A percentile compares a stretch with the other conserved stretches of the same genome.
These are phyloP conservation scores for Xylaria digitata DNA, from an alignment of 2,329 filamentous ascomycete genomes.

Conservation along the genomic window DNA sequence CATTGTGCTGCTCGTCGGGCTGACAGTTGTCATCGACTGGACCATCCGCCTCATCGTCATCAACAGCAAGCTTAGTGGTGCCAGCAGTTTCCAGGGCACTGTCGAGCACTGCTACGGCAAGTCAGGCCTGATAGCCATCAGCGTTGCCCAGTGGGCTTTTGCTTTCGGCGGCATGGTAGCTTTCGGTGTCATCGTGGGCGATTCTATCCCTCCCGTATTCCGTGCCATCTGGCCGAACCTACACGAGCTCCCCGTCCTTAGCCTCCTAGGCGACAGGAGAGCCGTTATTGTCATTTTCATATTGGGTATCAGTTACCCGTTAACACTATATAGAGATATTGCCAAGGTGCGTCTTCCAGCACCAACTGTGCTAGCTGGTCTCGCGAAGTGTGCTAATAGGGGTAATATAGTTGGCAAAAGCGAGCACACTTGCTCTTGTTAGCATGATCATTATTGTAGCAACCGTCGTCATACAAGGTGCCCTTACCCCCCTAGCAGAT, in stretches of 20 bases:
- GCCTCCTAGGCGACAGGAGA: slow-evolving; percentile 82
- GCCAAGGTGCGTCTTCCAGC: slow-evolving; percentile 74
- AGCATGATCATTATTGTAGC: slow-evolving; percentile 93
- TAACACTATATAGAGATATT: slow-evolving; percentile 96
- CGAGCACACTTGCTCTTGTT: slow-evolving; percentile 89
- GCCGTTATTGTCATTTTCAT: slow-evolving; percentile 91
- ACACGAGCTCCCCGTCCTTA: slow-evolving; percentile 77
- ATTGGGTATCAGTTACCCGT: slow-evolving; percentile 85
- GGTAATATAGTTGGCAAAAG: slow-evolving; percentile 87
- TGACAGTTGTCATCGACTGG: slow-evolving; percentile 94
- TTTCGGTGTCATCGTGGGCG: slow-evolving; percentile 96
- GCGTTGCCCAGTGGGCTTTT: slow-evolving; percentile 94
- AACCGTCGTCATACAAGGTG: slow-evolving; percentile 87
- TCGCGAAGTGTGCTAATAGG: slow-evolving; percentile 17
- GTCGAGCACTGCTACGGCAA: slow-evolving; percentile 95
- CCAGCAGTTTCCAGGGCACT: slow-evolving; percentile 93
- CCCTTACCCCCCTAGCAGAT: slow-evolving; percentile 76
- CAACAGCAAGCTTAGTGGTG: slow-evolving; percentile 95
- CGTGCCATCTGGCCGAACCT: slow-evolving; percentile 83
- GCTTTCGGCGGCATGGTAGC: slow-evolving; percentile 99
- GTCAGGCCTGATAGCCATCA: slow-evolving; percentile 87
- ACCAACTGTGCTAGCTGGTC: slow-evolving; percentile 22
- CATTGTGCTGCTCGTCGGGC: slow-evolving; percentile 76
- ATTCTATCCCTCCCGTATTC: slow-evolving; percentile 93
- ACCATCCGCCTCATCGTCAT: slow-evolving; percentile 97